Conservation (phyloP, 306 rosid species). For the Citrullus mucosospermus region DNA sequence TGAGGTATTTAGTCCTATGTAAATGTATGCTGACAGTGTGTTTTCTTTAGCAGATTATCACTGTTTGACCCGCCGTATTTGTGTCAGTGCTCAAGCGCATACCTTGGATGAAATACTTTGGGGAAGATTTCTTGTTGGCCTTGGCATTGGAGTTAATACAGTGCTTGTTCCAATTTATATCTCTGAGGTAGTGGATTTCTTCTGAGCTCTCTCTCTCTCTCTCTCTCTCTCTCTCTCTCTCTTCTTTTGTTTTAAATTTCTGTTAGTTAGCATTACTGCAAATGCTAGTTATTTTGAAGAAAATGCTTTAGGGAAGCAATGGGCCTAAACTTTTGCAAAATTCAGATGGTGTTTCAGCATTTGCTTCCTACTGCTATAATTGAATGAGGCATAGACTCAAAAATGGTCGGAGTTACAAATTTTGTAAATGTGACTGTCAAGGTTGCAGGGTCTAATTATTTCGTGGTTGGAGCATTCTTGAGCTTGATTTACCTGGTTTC, state of each 20-base stretch:
- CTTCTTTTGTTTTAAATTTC: background rate
- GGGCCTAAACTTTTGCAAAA: background rate
- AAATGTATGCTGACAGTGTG: background rate
- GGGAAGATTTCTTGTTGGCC: constrained; percentile 95
- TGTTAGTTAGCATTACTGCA: background rate
- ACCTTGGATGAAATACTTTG: constrained; percentile 59
- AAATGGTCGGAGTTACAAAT: background rate
- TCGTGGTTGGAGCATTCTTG: background rate
- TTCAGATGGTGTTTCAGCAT: background rate
- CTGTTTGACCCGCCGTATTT: constrained; percentile 10
- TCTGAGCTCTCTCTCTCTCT: background rate
- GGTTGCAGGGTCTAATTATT: background rate
- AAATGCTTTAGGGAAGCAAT: background rate
- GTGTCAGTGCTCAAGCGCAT: constrained; percentile 67
- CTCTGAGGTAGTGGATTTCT: constrained; percentile 52
- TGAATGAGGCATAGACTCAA: background rate
- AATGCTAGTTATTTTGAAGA: background rate
- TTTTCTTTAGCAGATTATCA: constrained; percentile 7
- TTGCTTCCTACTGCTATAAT: background rate
- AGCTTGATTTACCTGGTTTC: background rate
- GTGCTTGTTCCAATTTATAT: constrained; percentile 85
- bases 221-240: background rate
- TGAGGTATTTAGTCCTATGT: constrained; percentile 31
- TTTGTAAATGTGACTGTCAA: background rate
- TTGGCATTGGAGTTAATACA: constrained; percentile 83